Conservation (phyloP, 257 asterid species). For the Eustoma russellianum region DNA sequence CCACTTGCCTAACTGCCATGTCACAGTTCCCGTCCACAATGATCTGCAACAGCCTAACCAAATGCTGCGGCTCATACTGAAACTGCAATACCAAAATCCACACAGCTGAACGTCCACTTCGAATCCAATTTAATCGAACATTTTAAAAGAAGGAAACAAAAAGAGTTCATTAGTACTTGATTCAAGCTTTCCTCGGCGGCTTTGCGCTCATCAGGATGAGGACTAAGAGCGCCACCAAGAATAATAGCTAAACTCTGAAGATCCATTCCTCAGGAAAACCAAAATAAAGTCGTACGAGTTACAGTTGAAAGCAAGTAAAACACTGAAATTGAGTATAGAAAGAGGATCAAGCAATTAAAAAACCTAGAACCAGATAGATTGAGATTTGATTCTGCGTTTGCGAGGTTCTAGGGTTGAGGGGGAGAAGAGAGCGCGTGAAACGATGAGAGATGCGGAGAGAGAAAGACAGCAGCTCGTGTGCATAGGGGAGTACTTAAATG, state of each 20-base stretch:
- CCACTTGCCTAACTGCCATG: slow-evolving; percentile 88
- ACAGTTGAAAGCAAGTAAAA: neutral
- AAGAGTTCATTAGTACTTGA: slow-evolving; percentile 45
- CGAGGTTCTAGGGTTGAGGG: slow-evolving; percentile 42
- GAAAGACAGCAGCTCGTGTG: slow-evolving; percentile 20
- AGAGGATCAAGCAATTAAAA: slow-evolving; percentile 2
- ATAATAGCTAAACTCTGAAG: slow-evolving; percentile 63
- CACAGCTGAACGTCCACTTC: neutral
- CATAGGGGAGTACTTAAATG: slow-evolving; percentile 12
- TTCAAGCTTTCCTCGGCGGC: slow-evolving; percentile 85
- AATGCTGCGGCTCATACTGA: slow-evolving; percentile 82
- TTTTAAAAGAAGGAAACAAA: neutral
- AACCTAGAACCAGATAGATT: slow-evolving; percentile 12
- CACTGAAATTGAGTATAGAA: neutral
- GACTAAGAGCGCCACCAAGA: slow-evolving; percentile 73
- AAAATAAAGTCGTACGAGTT: no score
- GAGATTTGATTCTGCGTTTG: neutral
- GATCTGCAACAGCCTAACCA: slow-evolving; percentile 95
- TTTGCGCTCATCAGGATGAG: slow-evolving; percentile 75
- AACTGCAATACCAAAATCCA: slow-evolving; percentile 36
- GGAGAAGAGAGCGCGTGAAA: slow-evolving; percentile 16
- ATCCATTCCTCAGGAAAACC: slow-evolving; percentile 41
- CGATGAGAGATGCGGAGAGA: slow-evolving; percentile 25
- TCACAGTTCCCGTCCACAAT: slow-evolving; percentile 72
- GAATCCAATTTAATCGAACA: neutral